These are phyloP conservation scores for Plantago major DNA, from an alignment of 257 asterid species.

Conservation along the genomic window DNA sequence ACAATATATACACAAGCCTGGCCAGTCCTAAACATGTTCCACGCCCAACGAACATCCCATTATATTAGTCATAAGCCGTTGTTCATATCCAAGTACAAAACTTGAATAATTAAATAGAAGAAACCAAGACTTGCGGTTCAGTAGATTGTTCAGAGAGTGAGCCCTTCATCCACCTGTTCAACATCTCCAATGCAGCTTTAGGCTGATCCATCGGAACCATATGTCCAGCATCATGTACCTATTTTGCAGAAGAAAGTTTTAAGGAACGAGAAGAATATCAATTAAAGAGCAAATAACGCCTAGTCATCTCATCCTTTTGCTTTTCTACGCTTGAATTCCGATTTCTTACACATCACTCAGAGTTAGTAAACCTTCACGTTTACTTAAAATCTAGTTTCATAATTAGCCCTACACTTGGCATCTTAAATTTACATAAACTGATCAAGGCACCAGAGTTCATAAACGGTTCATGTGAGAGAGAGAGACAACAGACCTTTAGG, in stretches of 20 bases:
- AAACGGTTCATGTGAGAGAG: neutral
- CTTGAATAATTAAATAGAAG: constrained; percentile 49
- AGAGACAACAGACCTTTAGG: constrained; percentile 55
- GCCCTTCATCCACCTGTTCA: constrained; percentile 73
- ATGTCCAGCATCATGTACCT: constrained; percentile 96
- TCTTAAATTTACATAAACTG: too few species aligned
- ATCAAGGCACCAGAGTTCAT: too few species aligned
- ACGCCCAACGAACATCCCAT: neutral
- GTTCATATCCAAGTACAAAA: constrained; percentile 4
- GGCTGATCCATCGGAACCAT: constrained; percentile 99
- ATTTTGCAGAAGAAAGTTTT: constrained; percentile 9
- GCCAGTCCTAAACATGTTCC: too few species aligned
- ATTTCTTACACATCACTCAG: too few species aligned
- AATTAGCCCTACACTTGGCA: too few species aligned
- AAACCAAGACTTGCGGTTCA: constrained; percentile 41
- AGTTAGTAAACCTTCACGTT: too few species aligned
- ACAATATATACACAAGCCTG: too few species aligned
- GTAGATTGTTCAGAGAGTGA: constrained; percentile 39
- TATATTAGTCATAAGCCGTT: neutral
- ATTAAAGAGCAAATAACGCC: too few species aligned
- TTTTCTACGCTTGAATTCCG: too few species aligned
- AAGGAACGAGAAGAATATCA: neutral
- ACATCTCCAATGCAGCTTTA: constrained; percentile 76
- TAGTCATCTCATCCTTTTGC: too few species aligned
- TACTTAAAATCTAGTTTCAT: too few species aligned